Evolutionary conservation across 495 filamentous ascomycete species (phyloP), one percentile per base, ranked within the genome.

Genomic region (Xylaria bambusicola): DNA sequence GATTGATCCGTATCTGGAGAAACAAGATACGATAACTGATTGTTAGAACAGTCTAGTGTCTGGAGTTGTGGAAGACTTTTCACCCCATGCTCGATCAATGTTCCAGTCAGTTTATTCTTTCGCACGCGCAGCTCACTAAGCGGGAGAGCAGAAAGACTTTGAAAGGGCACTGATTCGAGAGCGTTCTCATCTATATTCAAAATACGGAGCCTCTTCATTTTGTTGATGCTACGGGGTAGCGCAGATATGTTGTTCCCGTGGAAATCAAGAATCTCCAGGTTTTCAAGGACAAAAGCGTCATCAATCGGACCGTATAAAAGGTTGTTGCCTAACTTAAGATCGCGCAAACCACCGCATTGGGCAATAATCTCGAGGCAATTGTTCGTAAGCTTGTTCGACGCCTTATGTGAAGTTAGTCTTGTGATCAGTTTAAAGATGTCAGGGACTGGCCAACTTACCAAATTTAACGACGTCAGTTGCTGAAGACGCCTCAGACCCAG

Each of bases 261-360:
- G 0, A 99, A 59, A 61, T 97, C 93, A 12, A 98, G 77, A 36
- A 82, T 76, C 65, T 97, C 92, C 5, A 99, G 76, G 21, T 86
- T 82, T 27, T 65, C 67, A 46, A 98, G 74, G 27, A 77, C 67
- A 44, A 96, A 78, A 33, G 75, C 73, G 1, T 78, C 53, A 56
- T 84, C 75, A 6, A 97, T 72, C 3, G 77, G 66, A 6, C 90
- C 92, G 38, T 84, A 74, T 5, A 99, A 68, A 7, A 80, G 73
- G 62, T 98, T 98, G 26, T 91, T 87, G 13, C 86, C 87, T 2
- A 99, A 75, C 63, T 87, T 93, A 7, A 99, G 77, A 61, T 97
- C 92, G 24, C 85, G 80, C 21, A 99, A 76, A 20, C 81, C 79
- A 4, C 70, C 67, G 33, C 97, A 85, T 65, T 92, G 84, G 27